Conservation (phyloP, 2,329 filamentous ascomycete genomes). For the Penicillium sp. region DNA sequence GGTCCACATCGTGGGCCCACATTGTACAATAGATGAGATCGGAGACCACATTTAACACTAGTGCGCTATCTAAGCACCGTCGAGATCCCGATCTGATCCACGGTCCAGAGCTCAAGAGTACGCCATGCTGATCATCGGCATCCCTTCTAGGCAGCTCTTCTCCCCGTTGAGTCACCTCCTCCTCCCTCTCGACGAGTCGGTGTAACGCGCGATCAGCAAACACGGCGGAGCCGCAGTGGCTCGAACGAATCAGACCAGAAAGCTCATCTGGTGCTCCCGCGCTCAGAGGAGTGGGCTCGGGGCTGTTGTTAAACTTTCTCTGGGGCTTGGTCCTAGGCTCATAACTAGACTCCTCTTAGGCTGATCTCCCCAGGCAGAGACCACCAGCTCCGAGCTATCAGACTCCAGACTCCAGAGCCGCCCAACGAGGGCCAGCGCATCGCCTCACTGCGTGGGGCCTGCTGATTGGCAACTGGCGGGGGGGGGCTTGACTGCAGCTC, state of each 20-base stretch:
- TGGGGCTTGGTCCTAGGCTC: too few species aligned
- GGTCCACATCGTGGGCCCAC: too few species aligned
- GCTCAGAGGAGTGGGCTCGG: too few species aligned
- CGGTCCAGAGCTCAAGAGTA: too few species aligned
- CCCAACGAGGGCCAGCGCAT: constrained; percentile 3
- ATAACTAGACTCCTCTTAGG: too few species aligned
- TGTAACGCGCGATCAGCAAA: constrained; percentile 24
- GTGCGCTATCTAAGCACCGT: too few species aligned
- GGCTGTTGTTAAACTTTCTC: too few species aligned
- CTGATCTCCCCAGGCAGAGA: too few species aligned
- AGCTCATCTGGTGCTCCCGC: too few species aligned
- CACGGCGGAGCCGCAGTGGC: constrained; percentile 38
- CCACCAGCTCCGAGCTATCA: not conserved
- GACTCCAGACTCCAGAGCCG: not conserved
- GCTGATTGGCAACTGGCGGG: constrained; percentile 1
- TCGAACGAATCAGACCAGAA: not conserved
- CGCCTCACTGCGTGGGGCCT: constrained; percentile 4
- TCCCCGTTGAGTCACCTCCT: not conserved
- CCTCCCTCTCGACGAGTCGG: not conserved
- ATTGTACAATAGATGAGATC: too few species aligned
- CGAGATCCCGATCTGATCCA: too few species aligned
- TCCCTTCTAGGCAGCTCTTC: not conserved
- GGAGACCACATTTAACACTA: too few species aligned
- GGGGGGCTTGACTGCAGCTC: not conserved
- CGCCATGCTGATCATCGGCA: not conserved